Base-by-base conservation (phyloP, 1,284 basidiomycete species). In the Cutaneotrichosporon dermatis region DNA sequence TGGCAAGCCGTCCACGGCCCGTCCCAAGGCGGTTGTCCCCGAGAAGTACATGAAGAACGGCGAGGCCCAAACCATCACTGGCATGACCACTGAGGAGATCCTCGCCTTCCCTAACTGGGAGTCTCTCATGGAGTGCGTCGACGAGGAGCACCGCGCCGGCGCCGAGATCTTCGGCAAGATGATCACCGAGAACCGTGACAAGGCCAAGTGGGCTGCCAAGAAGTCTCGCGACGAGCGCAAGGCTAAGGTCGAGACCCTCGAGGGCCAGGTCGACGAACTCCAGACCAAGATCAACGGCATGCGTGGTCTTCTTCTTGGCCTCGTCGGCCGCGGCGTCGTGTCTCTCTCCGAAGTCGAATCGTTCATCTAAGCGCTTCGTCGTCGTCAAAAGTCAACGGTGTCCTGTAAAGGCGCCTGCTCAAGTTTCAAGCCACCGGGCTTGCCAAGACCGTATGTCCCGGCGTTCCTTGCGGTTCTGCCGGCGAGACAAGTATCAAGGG, bases 171-270 rank as follows among this genome's bases (percentile, higher is more conserved):
- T 74, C 55, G 72, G 72, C 59, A 69, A 74, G 63, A 64, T 67
- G 59, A 72, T 74, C 55, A 63, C 65, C 34, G 69, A 69, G 52
- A 68, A 71, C 64, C 69, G 72, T 56, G 68, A 71, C 65, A 70
- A 71, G 62, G 72, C 72, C 54, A 70, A 69, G 61, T 71, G 71
- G 58, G 72, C 72, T 10, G 70, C 72, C 39, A 72, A 71, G 63
- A 72, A 74, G 67, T 70, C 69, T 39, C 65, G 72, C 40, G 71
- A 72, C 58, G 69, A 74, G 59, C 64, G 69, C 54, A 63, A 69
- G 66, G 65, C 64, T 54, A 70, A 72, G 68, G 71, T 71, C 57
- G 71, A 72, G 59, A 55, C 58, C 12, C 66, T 71, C 54, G 70
- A 72, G 57, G 63, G 65, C 54, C 67, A 69, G 62, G 66, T 71